Evolutionary conservation across 75 land plant species (phyloP).

Genomic region (Chamaecyparis obtusa): DNA sequence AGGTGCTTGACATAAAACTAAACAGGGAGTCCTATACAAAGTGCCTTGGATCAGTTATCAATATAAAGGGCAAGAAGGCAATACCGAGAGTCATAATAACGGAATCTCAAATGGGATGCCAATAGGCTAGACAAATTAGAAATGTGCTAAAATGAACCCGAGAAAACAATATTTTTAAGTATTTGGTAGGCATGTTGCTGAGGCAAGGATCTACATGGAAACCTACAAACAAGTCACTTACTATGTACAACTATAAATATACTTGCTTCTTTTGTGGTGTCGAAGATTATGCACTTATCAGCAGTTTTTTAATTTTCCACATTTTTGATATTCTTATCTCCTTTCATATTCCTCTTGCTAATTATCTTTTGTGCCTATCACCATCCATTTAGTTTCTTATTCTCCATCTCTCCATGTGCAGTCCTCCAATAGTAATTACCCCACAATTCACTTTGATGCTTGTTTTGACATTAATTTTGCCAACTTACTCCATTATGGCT

Average conservation of each 20-base stretch:
- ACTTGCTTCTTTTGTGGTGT: neutral
- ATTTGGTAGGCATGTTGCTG: too few relatives aligned
- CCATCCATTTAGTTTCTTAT: neutral
- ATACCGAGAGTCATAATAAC: too few relatives aligned
- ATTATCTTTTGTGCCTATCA: neutral
- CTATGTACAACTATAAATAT: neutral
- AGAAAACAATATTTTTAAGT: too few relatives aligned
- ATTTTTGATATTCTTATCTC: neutral
- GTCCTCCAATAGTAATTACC: neutral
- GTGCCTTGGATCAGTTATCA: too few relatives aligned
- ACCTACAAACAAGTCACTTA: too few relatives aligned
- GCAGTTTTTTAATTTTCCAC: neutral
- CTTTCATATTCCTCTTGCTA: neutral
- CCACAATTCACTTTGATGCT: neutral
- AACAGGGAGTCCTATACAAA: too few relatives aligned
- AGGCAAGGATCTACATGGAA: too few relatives aligned
- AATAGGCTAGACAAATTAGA: too few relatives aligned
- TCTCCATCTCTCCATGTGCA: neutral
- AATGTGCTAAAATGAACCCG: too few relatives aligned
- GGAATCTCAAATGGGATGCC: too few relatives aligned
- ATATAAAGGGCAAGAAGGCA: too few relatives aligned
- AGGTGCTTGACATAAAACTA: too few relatives aligned
- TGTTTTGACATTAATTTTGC: neutral
- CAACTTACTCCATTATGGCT: neutral
- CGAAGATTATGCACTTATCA: neutral